phyloP scores from a whole-genome alignment of 1,284 basidiomycete species.

The Ustilago xerochloae region DNA sequence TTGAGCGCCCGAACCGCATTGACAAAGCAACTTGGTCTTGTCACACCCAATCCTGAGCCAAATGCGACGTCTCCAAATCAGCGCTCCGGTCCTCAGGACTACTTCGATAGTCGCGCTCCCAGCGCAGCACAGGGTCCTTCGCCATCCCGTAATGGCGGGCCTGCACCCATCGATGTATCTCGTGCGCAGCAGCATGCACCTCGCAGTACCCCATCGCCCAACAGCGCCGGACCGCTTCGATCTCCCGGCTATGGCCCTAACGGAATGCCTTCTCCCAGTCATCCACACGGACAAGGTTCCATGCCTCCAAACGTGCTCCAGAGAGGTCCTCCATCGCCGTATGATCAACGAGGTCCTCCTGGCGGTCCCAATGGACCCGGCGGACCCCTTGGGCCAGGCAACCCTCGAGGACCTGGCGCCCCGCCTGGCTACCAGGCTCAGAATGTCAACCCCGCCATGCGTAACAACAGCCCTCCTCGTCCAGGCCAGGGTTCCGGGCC shows the following conservation, averaged over 20 bases:
- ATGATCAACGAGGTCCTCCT: conserved; percentile 17
- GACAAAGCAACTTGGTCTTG: conserved; percentile 56
- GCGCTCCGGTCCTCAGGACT: conserved; percentile 14
- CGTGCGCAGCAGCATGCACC: conserved; percentile 31
- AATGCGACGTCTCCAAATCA: conserved; percentile 4
- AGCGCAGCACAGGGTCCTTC: conserved; percentile 15
- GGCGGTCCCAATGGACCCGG: background rate
- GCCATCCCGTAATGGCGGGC: conserved; percentile 15
- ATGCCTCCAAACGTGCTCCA: conserved; percentile 43
- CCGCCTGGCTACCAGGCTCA: background rate
- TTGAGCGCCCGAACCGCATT: conserved; percentile 48
- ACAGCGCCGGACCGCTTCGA: conserved; percentile 38
- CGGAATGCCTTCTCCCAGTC: conserved; percentile 26
- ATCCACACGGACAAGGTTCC: background rate
- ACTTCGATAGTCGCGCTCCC: conserved; percentile 30
- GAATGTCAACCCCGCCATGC: background rate
- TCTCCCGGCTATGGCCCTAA: conserved; percentile 30
- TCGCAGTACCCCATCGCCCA: conserved; percentile 18
- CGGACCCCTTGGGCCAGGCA: conserved; percentile 8
- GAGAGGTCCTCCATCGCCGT: conserved; percentile 35
- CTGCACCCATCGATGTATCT: conserved; percentile 33
- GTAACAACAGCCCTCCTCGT: conserved; percentile 10
- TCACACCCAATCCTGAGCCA: conserved; percentile 19
- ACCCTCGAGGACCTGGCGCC: conserved; percentile 4
- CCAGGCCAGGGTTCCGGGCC: conserved; percentile 2